These are phyloP conservation scores for Cryoendolithus antarcticus DNA, from an alignment of 2,329 filamentous ascomycete species.

Conservation along the genomic window DNA sequence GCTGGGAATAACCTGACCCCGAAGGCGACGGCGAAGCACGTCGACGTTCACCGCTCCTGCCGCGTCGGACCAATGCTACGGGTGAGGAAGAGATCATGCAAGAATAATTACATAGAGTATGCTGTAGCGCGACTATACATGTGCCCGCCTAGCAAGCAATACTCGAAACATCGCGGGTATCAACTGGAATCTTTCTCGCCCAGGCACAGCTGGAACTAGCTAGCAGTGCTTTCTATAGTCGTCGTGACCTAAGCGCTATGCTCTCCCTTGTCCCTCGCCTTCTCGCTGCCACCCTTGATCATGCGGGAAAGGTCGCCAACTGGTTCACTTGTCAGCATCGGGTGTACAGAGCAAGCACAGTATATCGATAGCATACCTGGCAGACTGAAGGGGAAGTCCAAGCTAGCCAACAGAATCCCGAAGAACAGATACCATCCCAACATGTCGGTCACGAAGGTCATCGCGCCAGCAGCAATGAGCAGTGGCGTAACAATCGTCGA, in stretches of 20 bases:
- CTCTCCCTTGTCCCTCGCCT: slow-evolving; percentile 9
- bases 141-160: too few relatives aligned
- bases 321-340: slow-evolving; percentile 9
- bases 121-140: too few relatives aligned
- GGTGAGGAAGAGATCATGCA: too few relatives aligned
- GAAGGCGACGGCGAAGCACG: too few relatives aligned
- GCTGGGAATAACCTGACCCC: too few relatives aligned
- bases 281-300: slow-evolving; percentile 33
- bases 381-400: slow-evolving; percentile 41
- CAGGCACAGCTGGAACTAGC: too few relatives aligned
- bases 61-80: too few relatives aligned
- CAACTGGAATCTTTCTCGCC: too few relatives aligned
- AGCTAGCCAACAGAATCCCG: slow-evolving; percentile 40
- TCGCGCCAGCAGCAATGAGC: slow-evolving; percentile 33
- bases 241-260: not conserved
- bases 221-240: not conserved
- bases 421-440: slow-evolving; percentile 43
- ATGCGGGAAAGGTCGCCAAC: slow-evolving; percentile 34
- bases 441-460: slow-evolving; percentile 36
- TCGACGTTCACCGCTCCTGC: too few relatives aligned
- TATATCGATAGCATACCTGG: slow-evolving; percentile 26
- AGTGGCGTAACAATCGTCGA: slow-evolving; percentile 19
- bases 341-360: not conserved
- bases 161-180: too few relatives aligned
- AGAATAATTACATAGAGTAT: too few relatives aligned